Evolutionary conservation across 1,284 basidiomycete genomes (phyloP).

Genomic region (Leccinum solheimii): DNA sequence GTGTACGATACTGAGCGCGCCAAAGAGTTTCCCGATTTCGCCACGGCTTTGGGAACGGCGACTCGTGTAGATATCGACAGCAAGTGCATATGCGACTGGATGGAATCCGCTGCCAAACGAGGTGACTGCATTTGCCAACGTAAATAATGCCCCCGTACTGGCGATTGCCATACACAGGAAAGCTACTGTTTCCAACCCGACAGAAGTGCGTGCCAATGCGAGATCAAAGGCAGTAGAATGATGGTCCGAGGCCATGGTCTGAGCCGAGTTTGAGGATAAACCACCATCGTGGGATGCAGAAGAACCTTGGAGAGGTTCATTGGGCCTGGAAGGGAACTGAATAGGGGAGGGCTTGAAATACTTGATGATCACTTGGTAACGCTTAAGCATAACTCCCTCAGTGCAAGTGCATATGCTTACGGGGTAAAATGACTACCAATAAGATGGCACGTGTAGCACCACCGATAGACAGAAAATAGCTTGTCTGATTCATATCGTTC

Average conservation of each 20-base stretch:
- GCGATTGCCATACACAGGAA: constrained; percentile 54
- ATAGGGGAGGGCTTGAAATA: constrained; percentile 46
- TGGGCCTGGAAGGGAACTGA: constrained; percentile 33
- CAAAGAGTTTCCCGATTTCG: constrained; percentile 68
- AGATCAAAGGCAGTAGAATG: constrained; percentile 62
- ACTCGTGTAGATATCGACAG: constrained; percentile 59
- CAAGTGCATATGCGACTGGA: constrained; percentile 67
- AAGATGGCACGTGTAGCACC: constrained; percentile 61
- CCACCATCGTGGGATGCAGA: constrained; percentile 8
- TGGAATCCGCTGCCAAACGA: constrained; percentile 59
- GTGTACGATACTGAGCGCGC: constrained; percentile 68
- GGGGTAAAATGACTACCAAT: constrained; percentile 66
- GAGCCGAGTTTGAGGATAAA: constrained; percentile 20
- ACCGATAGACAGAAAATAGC: constrained; percentile 71
- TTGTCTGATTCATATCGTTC: constrained; percentile 50
- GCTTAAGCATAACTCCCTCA: constrained; percentile 3
- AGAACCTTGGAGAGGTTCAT: constrained; percentile 36
- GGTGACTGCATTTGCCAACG: constrained; percentile 44
- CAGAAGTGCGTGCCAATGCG: constrained; percentile 55
- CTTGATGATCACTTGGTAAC: constrained; percentile 52
- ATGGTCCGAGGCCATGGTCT: not conserved
- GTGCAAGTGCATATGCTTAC: constrained; percentile 39
- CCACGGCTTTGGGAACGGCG: constrained; percentile 39
- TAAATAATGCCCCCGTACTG: constrained; percentile 46
- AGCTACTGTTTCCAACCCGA: constrained; percentile 56